Conservation (phyloP, 192 early-diverging fungal genomes). For the Coemansia sp. region DNA sequence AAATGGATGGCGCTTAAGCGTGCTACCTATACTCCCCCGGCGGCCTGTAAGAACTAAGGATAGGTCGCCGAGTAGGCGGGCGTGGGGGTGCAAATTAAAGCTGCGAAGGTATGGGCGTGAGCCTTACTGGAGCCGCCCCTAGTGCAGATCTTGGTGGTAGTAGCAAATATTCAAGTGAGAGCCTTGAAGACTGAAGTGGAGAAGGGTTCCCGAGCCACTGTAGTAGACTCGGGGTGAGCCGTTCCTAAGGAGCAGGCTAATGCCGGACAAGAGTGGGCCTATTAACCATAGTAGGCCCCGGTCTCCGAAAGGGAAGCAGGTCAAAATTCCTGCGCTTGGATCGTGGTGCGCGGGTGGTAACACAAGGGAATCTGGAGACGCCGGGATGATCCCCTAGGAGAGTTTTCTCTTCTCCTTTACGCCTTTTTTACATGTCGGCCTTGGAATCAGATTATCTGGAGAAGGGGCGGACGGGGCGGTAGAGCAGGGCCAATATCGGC, state of each 20-base stretch:
- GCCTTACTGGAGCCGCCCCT: conserved; percentile 64
- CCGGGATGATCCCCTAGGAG: conserved; percentile 63
- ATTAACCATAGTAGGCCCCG: conserved; percentile 3
- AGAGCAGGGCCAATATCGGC: conserved; percentile 47
- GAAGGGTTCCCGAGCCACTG: conserved; percentile 75
- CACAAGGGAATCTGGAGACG: conserved; percentile 70
- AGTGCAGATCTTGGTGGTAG: conserved; percentile 80
- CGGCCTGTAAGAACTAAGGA: conserved; percentile 47
- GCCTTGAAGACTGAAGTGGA: conserved; percentile 84
- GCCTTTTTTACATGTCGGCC: conserved; percentile 31
- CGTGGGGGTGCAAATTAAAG: conserved; percentile 57
- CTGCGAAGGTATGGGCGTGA: conserved; percentile 60
- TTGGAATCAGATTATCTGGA: conserved; percentile 67
- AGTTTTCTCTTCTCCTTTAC: conserved; percentile 78
- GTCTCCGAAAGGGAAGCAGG: conserved; percentile 72
- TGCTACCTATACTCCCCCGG: conserved; percentile 70
- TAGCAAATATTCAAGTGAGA: conserved; percentile 80
- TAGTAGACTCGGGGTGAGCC: conserved; percentile 74
- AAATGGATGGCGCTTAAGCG: conserved; percentile 80
- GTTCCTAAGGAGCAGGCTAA: conserved; percentile 73
- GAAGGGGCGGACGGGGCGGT: conserved; percentile 54
- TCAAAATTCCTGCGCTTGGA: conserved; percentile 77
- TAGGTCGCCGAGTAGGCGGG: conserved; percentile 67
- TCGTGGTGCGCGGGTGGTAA: conserved; percentile 64
- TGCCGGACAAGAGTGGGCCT: conserved; percentile 38